phyloP scores from a whole-genome alignment of 1,139 yeast genomes.

The Trichomonascaceae sp. region DNA sequence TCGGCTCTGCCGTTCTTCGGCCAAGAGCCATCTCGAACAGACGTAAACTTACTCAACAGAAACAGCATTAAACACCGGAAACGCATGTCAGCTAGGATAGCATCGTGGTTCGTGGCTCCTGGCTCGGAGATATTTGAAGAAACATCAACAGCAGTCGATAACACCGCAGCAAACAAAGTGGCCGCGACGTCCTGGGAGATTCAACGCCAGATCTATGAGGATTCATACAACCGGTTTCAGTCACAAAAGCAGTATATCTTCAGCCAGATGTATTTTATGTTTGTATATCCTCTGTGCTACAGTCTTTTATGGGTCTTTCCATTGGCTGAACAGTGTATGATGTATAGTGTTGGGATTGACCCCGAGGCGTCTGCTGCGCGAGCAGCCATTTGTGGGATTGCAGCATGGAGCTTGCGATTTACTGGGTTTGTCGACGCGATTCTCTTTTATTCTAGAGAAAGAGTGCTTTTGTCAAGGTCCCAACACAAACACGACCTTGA shows the following conservation, averaged over 20 bases:
- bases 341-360: conserved; percentile 12
- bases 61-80: too few species aligned
- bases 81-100: too few species aligned
- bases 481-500: neutral
- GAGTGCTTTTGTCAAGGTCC: neutral
- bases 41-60: too few species aligned
- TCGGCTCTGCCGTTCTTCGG: too few species aligned
- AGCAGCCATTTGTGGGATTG: conserved; percentile 41
- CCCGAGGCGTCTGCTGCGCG: conserved; percentile 34
- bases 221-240: conserved; percentile 19
- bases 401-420: conserved; percentile 49
- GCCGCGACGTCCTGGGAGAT: conserved; percentile 1
- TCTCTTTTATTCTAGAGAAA: conserved; percentile 10
- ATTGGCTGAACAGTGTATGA: conserved; percentile 28
- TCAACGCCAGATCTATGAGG: conserved; percentile 8
- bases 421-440: conserved; percentile 11
- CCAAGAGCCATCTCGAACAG: too few species aligned
- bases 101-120: too few species aligned
- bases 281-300: conserved; percentile 69
- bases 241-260: conserved; percentile 47
- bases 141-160: too few species aligned
- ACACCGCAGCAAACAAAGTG: too few species aligned
- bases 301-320: conserved; percentile 69
- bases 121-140: too few species aligned
- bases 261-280: conserved; percentile 61